Evolutionary conservation across 495 filamentous ascomycete species (phyloP), one percentile per base, ranked within the genome.

Genomic region (Viridothelium virens): DNA sequence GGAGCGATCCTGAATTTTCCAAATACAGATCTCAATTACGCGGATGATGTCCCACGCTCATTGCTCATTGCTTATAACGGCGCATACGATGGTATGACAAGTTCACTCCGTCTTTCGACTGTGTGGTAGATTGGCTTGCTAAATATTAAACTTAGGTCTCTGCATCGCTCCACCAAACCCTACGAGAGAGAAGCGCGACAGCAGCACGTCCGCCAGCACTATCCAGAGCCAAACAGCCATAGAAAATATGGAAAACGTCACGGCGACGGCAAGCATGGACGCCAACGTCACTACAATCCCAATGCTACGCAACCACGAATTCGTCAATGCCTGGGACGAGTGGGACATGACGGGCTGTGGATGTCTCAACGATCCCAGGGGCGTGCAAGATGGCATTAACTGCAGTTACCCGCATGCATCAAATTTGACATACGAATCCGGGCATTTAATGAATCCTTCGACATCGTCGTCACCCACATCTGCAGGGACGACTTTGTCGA

Each of bases 371-470:
- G 14, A 59, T 18, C n/a, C n/a, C 5, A 59, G 36, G 7, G 53
- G 18, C 31, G 7, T 59, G 25, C 53, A 59, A 59, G 53, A 59
- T 59, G 53, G 53, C 7, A 59, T 59, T 31, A 59, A 59, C 14
- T 59, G 53, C 31, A 25, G 25, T 25, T 25, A 25, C 25, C 25
- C 25, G 25, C 25, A 25, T 25, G 25, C 25, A 25, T 25, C 25
- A 25, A 25, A 25, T 25, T 25, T 25, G 25, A 25, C 25, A 25
- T 25, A 31, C 53, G 31, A 10, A 59, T 36, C 53, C 53, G 18
- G n/a, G 33, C 5, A 5, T 14, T 10, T 36, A 59, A 14, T 14
- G 25, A 59, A 18, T 33, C 53, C 25, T n/a, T 36, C 7, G 18
- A 10, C 7, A 36, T 59, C 53, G 31, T 4, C 33, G 31, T 36